Evolutionary conservation across 371 early-diverging fungal species (phyloP), one percentile per base, ranked within the genome.

Genomic region (Rhizopus sp.): DNA sequence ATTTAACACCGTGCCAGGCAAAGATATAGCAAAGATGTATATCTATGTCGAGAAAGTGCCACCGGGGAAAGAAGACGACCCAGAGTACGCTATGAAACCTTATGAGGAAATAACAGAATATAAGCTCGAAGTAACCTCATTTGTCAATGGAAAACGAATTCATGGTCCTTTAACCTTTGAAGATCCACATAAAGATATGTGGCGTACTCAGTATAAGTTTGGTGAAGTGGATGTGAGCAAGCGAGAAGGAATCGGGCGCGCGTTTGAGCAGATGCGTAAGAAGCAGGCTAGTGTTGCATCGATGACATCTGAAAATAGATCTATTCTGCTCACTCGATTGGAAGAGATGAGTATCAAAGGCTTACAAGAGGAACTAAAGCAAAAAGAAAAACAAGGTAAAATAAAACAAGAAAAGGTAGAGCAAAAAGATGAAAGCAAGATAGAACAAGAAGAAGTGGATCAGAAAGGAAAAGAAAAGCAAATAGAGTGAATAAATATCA

Each of bases 31-130:
- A 6, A 69, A 59, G 48, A 70, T 70, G 13, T 72, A 79, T 29
- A 69, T 83, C 6, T 73, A 71, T 56, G 72, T 78, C 7, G 78
- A 83, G 38, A 68, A 64, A 10, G 55, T 66, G 3, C 70, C 70
- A 1, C 32, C 46, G 29, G 53, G 47, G 10, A 32, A 50, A 3
- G 47, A 57, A 6, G 30, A 44, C 3, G 35, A 45, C 0, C 53
- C 48, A 12, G 46, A 61, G 7, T 10, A 47, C 16, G 30, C 50
- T 2, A 32, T 46, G 31, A 40, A 60, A 35, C 68, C 76, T 0
- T 56, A 55, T 47, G 50, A 66, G 7, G 10, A 47, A 2, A n/a
- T 78, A 5, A 51, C 62, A 4, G 37, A 69, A 23, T 78, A 57
- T 49, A 17, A 46, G 3, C n/a, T 78, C 3, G 13, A 44, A 1